Percentiles rank a stretch among this genome's conserved stretches.
Conservation (phyloP, 2,329 filamentous ascomycete species). For the Pseudogymnoascus sp. region DNA sequence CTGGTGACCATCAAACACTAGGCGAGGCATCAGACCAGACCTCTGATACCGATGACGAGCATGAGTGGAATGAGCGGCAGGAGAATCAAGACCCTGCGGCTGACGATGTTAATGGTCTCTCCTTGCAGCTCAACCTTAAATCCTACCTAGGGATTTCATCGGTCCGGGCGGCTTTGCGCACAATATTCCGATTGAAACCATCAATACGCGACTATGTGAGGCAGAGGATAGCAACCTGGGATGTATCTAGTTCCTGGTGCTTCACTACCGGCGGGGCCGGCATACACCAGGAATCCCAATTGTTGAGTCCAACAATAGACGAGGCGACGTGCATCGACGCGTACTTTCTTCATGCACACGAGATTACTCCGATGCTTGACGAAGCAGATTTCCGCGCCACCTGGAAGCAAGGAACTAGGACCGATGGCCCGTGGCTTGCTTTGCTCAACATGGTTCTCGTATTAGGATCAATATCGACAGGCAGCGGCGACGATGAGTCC, state of each 20-base stretch:
- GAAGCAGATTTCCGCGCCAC: conserved; percentile 10
- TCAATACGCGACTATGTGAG: neutral
- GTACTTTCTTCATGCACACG: conserved; percentile 12
- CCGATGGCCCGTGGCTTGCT: conserved; percentile 14
- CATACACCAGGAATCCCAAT: neutral
- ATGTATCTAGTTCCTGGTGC: neutral
- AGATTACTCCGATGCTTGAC: conserved; percentile 12
- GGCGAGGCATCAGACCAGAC: conserved; percentile 4
- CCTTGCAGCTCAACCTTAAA: neutral
- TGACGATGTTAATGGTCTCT: neutral
- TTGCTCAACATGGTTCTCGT: conserved; percentile 14
- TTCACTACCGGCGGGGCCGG: neutral
- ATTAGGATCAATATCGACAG: conserved; percentile 10
- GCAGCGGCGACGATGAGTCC: conserved; percentile 14
- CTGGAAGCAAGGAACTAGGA: neutral
- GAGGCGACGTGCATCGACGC: conserved; percentile 9
- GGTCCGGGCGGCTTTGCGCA: neutral
- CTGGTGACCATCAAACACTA: neutral
- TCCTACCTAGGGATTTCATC: conserved; percentile 6
- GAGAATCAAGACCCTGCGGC: neutral
- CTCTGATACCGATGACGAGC: neutral
- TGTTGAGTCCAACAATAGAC: conserved; percentile 1
- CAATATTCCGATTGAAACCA: neutral
- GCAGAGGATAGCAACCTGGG: conserved; percentile 1
- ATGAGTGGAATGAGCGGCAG: conserved; percentile 3